Base-by-base conservation (phyloP, 805 yeast genomes). In the Citeromyces matritensis region DNA sequence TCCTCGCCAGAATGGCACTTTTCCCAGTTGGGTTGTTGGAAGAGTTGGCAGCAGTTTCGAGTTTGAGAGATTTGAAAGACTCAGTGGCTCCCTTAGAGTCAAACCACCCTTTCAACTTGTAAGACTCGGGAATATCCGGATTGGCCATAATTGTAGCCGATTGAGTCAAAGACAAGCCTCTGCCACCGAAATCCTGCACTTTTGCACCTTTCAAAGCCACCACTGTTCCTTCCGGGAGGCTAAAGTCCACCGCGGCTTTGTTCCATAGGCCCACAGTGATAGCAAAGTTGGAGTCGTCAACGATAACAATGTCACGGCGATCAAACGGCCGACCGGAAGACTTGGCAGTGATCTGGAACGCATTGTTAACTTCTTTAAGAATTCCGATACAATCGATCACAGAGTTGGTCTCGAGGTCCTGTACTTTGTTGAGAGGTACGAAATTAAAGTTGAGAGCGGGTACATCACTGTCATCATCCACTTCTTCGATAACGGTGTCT, bases 91-190 rank as follows among this genome's bases (percentile, higher is more conserved):
- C 96, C 42, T 69, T 73, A 26, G 78, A 68, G 46, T 84, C 94
- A 47, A 73, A 91, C 99, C 99, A 91, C 5, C 97, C 97, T 53
- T 84, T 83, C 42, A 91, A 65, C 33, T 71, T 65, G 51, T 73
- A 84, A 4, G 96, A 88, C 50, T 84, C 95, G 12, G 82, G 76
- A 14, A 81, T 68, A 47, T 86, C 95, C 2, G 98, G 98, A 45
- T 83, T 82, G 9, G 81, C 65, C 24, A 73, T 52, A 39, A 91
- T 56, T 1, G 81, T 67, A 13, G 95, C 85, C 8, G 82, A 66
- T 37, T 77, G 83, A 15, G 86, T 73, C 51, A 85, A 66, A 1
- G 94, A 77, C 41, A 91, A 60, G 9, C 82, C 67, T 48, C 88
- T 74, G 15, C 96, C 96, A 36, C 77, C 76, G 51, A 83, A 91